A percentile compares a stretch with the other conserved stretches of the same genome.
Evolutionary conservation across 768 basidiomycete genomes (phyloP).

Genomic region (Boletus fagicola): DNA sequence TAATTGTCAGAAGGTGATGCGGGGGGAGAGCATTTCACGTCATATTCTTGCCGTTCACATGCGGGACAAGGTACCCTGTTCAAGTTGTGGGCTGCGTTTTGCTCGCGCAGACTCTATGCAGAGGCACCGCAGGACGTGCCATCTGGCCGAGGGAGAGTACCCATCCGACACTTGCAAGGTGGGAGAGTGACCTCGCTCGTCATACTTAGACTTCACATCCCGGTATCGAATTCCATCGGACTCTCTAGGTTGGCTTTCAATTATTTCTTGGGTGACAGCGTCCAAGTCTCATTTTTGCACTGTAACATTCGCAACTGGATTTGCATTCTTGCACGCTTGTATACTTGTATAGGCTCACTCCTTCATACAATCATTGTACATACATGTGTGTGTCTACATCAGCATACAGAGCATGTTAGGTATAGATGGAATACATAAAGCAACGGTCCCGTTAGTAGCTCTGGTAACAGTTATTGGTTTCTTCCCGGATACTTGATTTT

Average conservation of each 20-base stretch:
- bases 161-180: not conserved
- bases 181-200: not conserved
- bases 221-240: not conserved
- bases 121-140: conserved; percentile 23
- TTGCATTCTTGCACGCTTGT: not conserved
- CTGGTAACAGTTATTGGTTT: not conserved
- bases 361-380: not conserved
- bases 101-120: conserved; percentile 28
- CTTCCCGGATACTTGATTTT: conserved; percentile 24
- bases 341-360: not conserved
- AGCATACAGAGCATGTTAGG: not conserved
- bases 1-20: conserved; percentile 20
- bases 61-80: conserved; percentile 19
- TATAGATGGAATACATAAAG: not conserved
- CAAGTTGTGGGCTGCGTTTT: conserved; percentile 17
- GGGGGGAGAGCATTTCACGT: conserved; percentile 26
- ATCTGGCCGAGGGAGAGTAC: not conserved
- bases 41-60: conserved; percentile 27
- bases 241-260: not conserved
- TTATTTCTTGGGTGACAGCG: not conserved
- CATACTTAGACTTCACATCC: not conserved
- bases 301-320: not conserved
- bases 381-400: not conserved
- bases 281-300: not conserved
- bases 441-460: not conserved